phyloP scores from a whole-genome alignment of 352 stramenopile species.

The Thalassiosira ordinaria region DNA sequence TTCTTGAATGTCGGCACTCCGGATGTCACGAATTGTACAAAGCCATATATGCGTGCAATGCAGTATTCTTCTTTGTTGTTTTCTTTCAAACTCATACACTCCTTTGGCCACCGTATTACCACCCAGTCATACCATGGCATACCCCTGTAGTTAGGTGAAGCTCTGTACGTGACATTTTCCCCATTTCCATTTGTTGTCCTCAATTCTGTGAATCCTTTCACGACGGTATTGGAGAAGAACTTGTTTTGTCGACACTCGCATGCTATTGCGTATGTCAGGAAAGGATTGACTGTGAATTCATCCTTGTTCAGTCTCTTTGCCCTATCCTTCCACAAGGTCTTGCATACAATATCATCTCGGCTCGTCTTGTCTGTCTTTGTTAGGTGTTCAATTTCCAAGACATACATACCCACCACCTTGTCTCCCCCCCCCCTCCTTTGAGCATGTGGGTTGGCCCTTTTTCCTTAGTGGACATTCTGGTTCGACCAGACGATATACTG shows the following conservation, averaged over 20 bases:
- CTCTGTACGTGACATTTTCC: neutral
- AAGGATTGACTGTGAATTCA: neutral
- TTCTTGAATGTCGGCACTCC: neutral
- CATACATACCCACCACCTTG: too few relatives aligned
- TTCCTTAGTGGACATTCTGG: neutral
- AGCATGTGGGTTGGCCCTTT: too few relatives aligned
- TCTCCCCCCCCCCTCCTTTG: too few relatives aligned
- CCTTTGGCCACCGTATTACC: neutral
- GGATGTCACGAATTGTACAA: neutral
- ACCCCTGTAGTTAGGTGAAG: neutral
- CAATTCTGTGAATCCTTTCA: neutral
- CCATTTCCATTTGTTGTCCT: neutral
- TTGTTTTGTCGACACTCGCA: neutral
- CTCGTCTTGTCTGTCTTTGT: neutral
- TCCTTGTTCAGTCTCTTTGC: neutral
- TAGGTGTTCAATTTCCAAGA: too few relatives aligned
- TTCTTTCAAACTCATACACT: neutral
- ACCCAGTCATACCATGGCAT: conserved; percentile 2
- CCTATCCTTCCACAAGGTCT: neutral
- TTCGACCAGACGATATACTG: neutral
- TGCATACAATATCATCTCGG: neutral
- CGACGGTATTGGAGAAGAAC: too few relatives aligned
- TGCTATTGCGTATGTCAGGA: neutral
- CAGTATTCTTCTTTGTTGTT: neutral
- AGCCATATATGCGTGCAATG: neutral